These are phyloP conservation scores for Penicillium sp. DNA, from an alignment of 2,329 filamentous ascomycete species.

Conservation along the genomic window DNA sequence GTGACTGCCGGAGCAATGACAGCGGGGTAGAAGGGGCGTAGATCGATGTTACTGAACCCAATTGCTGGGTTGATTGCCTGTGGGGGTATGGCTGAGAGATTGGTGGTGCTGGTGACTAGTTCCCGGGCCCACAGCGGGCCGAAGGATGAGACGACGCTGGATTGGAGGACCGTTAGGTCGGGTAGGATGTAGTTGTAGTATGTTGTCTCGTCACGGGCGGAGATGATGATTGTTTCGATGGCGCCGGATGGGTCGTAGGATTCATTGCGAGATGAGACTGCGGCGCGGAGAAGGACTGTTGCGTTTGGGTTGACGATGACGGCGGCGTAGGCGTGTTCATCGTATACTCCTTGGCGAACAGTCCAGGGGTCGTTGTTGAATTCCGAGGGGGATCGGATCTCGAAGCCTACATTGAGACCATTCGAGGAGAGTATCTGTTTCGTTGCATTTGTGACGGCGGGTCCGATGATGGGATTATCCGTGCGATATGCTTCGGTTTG, in stretches of 20 bases:
- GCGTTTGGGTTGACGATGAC: slow-evolving; percentile 61
- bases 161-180: slow-evolving; percentile 46
- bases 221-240: slow-evolving; percentile 53
- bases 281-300: slow-evolving; percentile 52
- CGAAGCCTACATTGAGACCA: slow-evolving; percentile 48
- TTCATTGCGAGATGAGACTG: slow-evolving; percentile 51
- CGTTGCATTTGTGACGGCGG: slow-evolving; percentile 46
- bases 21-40: slow-evolving; percentile 56
- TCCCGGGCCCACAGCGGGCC: slow-evolving; percentile 40
- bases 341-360: slow-evolving; percentile 56
- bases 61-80: slow-evolving; percentile 55
- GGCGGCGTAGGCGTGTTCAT: slow-evolving; percentile 56
- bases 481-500: slow-evolving; percentile 49
- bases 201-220: slow-evolving; percentile 54
- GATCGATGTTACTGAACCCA: slow-evolving; percentile 52
- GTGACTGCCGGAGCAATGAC: slow-evolving; percentile 54
- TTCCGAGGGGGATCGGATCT: slow-evolving; percentile 44
- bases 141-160: slow-evolving; percentile 45
- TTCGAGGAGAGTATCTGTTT: slow-evolving; percentile 41
- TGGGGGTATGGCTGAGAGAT: slow-evolving; percentile 44
- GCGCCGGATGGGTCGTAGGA: slow-evolving; percentile 58
- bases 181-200: slow-evolving; percentile 52
- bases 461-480: slow-evolving; percentile 53
- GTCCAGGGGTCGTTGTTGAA: slow-evolving; percentile 54
- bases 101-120: slow-evolving; percentile 33